Evolutionary conservation across 202 grass and related monocot species (phyloP).

Genomic region (Zizania palustris): DNA sequence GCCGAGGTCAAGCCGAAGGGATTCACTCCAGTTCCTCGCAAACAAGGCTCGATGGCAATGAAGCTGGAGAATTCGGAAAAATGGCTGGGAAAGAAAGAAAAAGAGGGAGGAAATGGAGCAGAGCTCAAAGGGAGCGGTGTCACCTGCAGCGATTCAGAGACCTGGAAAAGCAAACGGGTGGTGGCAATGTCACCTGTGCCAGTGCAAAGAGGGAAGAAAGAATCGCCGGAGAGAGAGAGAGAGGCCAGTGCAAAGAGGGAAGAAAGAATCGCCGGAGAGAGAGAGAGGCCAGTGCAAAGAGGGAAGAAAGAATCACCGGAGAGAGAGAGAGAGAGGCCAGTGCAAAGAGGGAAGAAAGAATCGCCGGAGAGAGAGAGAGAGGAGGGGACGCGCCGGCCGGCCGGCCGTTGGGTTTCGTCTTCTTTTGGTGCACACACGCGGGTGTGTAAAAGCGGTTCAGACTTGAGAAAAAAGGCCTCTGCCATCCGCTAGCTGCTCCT

Average conservation of each 20-base stretch:
- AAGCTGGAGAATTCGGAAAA: slow-evolving; percentile 35
- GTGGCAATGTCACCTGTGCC: slow-evolving; percentile 48
- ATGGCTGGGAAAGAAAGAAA: slow-evolving; percentile 16
- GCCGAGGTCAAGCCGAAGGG: slow-evolving; percentile 3
- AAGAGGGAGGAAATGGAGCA: background rate
- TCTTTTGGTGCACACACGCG: background rate
- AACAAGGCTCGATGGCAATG: slow-evolving; percentile 35
- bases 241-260: slow-evolving; percentile 12
- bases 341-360: slow-evolving; percentile 13
- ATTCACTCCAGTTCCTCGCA: slow-evolving; percentile 1
- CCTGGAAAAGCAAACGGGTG: slow-evolving; percentile 32
- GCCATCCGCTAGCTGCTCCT: background rate
- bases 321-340: slow-evolving; percentile 11
- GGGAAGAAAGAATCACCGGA: slow-evolving; percentile 14
- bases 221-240: slow-evolving; percentile 7
- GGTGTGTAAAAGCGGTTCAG: background rate
- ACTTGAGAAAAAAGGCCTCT: background rate
- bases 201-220: slow-evolving; percentile 15
- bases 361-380: background rate
- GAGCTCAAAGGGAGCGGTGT: slow-evolving; percentile 20
- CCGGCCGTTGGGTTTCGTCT: background rate
- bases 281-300: slow-evolving; percentile 16
- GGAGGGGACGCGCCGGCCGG: background rate
- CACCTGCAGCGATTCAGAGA: background rate
- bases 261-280: slow-evolving; percentile 12